Conservation (phyloP, 2,329 filamentous ascomycete species). For the Pseudodiploospora longispora region DNA sequence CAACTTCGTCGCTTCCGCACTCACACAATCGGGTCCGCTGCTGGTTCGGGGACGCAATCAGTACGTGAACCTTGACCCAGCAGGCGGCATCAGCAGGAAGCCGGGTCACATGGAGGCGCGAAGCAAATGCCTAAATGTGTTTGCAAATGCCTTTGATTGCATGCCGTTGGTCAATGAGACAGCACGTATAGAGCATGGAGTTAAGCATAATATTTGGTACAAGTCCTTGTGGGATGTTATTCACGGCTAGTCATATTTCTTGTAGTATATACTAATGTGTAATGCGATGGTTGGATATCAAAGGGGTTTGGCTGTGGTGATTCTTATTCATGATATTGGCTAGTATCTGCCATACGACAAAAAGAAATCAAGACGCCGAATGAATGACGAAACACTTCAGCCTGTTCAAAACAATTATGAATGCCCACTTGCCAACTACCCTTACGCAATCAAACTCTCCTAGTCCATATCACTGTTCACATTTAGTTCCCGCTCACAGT, state of each 20-base stretch:
- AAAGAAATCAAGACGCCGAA: too few species aligned
- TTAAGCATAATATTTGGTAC: constrained; percentile 13
- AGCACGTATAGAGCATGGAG: constrained; percentile 23
- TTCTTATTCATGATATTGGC: too few species aligned
- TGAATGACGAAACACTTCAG: too few species aligned
- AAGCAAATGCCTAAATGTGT: constrained; percentile 28
- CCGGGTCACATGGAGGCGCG: constrained; percentile 25
- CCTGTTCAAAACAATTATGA: too few species aligned
- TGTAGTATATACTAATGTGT: too few species aligned
- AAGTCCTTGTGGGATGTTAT: constrained; percentile 10
- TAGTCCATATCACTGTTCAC: constrained; percentile 8
- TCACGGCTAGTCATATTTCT: constrained; percentile 1
- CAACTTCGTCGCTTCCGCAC: constrained; percentile 26
- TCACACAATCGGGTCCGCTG: constrained; percentile 27
- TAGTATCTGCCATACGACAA: too few species aligned
- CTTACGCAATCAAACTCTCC: not conserved
- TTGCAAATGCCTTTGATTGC: constrained; percentile 24
- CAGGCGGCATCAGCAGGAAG: constrained; percentile 24
- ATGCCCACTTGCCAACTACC: too few species aligned
- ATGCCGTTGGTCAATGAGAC: constrained; percentile 26
- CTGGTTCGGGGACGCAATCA: constrained; percentile 24
- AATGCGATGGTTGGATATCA: too few species aligned
- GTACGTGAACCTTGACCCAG: constrained; percentile 24
- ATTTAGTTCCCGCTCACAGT: not conserved
- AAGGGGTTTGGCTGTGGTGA: too few species aligned